phyloP scores from a whole-genome alignment of 2,329 filamentous ascomycete species.

The Fusarium succisae region DNA sequence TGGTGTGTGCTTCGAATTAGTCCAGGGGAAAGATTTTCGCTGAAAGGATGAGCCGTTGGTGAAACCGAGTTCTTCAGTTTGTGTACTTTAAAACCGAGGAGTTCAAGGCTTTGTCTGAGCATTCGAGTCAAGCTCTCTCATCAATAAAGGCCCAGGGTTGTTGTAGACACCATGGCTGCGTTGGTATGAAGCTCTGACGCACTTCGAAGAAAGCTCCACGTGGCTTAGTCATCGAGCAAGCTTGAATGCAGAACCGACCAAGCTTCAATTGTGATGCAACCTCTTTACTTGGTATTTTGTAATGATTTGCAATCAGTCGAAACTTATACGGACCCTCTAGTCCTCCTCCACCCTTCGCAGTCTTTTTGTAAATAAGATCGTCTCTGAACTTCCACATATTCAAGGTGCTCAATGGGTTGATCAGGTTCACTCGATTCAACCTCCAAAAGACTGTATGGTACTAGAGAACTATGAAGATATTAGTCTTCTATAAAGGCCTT shows the following conservation, averaged over 20 bases:
- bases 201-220: conserved; percentile 24
- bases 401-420: neutral
- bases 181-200: conserved; percentile 36
- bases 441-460: neutral
- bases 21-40: conserved; percentile 4
- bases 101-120: conserved; percentile 15
- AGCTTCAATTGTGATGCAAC: neutral
- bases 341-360: neutral
- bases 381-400: neutral
- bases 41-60: neutral
- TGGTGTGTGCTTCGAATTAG: conserved; percentile 41
- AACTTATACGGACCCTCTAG: neutral
- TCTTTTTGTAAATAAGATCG: neutral
- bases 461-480: neutral
- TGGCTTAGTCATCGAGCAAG: conserved; percentile 38
- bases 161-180: conserved; percentile 42
- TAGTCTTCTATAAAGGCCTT: neutral
- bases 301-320: neutral
- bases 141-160: conserved; percentile 22
- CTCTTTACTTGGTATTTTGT: neutral
- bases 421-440: neutral
- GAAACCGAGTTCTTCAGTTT: neutral
- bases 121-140: conserved; percentile 15
- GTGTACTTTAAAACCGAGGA: neutral
- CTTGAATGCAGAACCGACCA: neutral